These are phyloP conservation scores for Glonium stellatum DNA, from an alignment of 495 filamentous ascomycete genomes.

Conservation along the genomic window DNA sequence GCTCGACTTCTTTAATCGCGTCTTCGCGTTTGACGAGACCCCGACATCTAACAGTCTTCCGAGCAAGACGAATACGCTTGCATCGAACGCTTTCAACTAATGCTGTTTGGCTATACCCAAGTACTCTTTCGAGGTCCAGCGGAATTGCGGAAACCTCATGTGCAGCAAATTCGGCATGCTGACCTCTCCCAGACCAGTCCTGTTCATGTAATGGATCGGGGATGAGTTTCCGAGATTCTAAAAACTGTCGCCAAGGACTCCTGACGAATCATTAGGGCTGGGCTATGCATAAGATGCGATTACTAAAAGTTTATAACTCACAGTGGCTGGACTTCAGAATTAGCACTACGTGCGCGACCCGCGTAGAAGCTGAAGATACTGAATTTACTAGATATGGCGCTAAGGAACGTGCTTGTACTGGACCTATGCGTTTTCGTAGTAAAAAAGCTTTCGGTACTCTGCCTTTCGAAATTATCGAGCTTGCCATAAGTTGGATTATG, in stretches of 20 bases:
- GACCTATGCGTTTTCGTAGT: background rate
- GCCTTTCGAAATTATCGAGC: no score
- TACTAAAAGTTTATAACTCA: background rate
- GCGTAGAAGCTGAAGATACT: background rate
- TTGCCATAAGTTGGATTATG: no score
- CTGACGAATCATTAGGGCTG: background rate
- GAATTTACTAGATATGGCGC: background rate
- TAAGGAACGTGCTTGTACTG: background rate
- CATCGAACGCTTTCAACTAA: background rate
- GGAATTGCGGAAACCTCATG: background rate
- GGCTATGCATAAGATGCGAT: background rate
- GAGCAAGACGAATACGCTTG: background rate
- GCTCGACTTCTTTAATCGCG: background rate
- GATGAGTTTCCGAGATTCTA: background rate
- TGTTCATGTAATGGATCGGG: background rate
- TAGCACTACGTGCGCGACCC: background rate
- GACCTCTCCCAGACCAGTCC: background rate
- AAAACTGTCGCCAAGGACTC: background rate
- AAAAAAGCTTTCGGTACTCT: background rate
- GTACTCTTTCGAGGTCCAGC: background rate
- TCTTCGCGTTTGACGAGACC: background rate
- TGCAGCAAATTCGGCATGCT: background rate
- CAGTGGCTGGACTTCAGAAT: background rate
- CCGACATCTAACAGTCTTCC: background rate
- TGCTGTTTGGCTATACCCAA: background rate